Evolutionary conservation across 345 rosid species (phyloP).

Genomic region (Toxicodendron radicans): DNA sequence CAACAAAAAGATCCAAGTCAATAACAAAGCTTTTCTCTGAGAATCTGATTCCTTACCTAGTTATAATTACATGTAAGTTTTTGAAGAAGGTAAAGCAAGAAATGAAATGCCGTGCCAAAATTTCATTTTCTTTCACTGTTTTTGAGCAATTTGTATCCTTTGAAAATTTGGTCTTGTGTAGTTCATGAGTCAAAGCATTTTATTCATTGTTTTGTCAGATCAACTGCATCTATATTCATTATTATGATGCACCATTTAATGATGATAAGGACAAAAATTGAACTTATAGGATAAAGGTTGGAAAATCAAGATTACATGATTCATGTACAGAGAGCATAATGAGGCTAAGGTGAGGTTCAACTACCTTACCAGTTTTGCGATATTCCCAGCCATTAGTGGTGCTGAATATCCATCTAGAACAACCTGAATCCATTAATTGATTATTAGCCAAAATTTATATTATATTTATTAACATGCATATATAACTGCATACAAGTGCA

Average conservation of each 20-base stretch:
- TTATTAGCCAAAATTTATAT: constrained; percentile 1
- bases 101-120: background rate
- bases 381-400: constrained; percentile 84
- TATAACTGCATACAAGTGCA: background rate
- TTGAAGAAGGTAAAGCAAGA: background rate
- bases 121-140: background rate
- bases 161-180: background rate
- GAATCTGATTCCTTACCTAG: background rate
- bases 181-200: background rate
- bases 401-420: constrained; percentile 90
- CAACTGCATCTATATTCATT: background rate
- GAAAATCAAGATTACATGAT: constrained; percentile 5
- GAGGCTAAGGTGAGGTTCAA: constrained; percentile 38
- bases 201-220: too few relatives aligned
- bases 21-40: too few relatives aligned
- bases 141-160: background rate
- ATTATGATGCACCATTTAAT: background rate
- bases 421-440: constrained; percentile 41
- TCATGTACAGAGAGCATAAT: background rate
- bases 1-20: too few relatives aligned
- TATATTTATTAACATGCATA: background rate
- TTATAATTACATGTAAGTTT: background rate
- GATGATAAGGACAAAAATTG: background rate
- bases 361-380: constrained; percentile 96
- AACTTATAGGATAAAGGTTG: background rate